These are phyloP conservation scores for Candida insectalens DNA, from an alignment of 805 yeast genomes.

Conservation along the genomic window DNA sequence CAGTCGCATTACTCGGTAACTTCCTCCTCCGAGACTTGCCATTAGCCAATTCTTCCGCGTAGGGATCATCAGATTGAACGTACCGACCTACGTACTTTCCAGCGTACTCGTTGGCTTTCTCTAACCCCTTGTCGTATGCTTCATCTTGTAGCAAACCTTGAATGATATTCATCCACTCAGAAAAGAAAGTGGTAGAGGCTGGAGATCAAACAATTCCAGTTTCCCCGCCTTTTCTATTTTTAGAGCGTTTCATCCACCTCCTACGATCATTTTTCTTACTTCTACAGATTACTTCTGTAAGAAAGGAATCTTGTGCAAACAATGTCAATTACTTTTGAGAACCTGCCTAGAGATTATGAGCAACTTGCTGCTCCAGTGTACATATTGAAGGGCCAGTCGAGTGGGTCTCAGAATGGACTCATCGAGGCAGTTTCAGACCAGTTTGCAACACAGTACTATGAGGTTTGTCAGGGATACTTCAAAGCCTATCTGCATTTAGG, in stretches of 20 bases:
- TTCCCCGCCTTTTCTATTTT: too few relatives aligned
- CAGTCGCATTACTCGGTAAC: slow-evolving; percentile 48
- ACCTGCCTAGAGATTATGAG: slow-evolving; percentile 23
- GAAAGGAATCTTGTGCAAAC: too few relatives aligned
- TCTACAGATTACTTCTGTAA: too few relatives aligned
- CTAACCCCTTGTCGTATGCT: slow-evolving; percentile 26
- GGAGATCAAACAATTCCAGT: too few relatives aligned
- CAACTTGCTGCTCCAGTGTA: slow-evolving; percentile 36
- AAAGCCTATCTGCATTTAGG: slow-evolving; percentile 59
- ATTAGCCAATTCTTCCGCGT: slow-evolving; percentile 34
- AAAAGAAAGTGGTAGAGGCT: too few relatives aligned
- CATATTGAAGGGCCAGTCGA: slow-evolving; percentile 38
- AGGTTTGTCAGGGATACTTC: slow-evolving; percentile 61
- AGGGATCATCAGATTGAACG: slow-evolving; percentile 60
- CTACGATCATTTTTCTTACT: too few relatives aligned
- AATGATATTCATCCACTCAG: slow-evolving; percentile 3
- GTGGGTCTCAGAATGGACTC: slow-evolving; percentile 22
- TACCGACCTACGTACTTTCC: slow-evolving; percentile 50
- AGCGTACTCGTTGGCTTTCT: slow-evolving; percentile 55
- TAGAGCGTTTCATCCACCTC: too few relatives aligned
- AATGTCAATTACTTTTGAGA: slow-evolving; percentile 22
- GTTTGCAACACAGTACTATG: slow-evolving; percentile 65
- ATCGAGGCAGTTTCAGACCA: slow-evolving; percentile 31
- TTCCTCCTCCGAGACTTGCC: slow-evolving; percentile 49
- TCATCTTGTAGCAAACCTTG: slow-evolving; percentile 8